These are phyloP conservation scores for Arachnomyces sp. DNA, from an alignment of 2,329 filamentous ascomycete genomes.

Conservation along the genomic window DNA sequence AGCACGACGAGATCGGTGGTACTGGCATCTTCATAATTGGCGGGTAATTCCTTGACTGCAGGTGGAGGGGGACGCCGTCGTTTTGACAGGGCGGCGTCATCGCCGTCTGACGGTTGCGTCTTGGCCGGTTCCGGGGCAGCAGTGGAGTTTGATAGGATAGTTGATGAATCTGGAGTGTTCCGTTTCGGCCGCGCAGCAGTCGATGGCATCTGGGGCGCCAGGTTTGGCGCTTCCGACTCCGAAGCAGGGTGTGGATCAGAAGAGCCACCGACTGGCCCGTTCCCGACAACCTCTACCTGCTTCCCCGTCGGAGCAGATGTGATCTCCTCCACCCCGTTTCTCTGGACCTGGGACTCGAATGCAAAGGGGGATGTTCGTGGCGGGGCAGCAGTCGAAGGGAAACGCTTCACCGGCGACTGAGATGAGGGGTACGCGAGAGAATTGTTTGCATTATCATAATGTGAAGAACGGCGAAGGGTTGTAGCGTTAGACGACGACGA, in stretches of 20 bases:
- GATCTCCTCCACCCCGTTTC: no score
- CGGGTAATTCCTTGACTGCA: conserved; percentile 48
- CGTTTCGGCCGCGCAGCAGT: conserved; percentile 14
- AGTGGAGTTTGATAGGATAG: not conserved
- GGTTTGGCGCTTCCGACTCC: not conserved
- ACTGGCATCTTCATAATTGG: conserved; percentile 70
- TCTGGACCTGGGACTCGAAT: no score
- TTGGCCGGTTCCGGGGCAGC: conserved; percentile 26
- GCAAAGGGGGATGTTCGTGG: no score
- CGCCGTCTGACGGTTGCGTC: conserved; percentile 18
- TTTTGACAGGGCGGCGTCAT: conserved; percentile 33
- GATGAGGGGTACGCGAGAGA: no score
- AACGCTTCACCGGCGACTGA: no score
- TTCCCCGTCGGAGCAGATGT: no score
- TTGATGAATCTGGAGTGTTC: conserved; percentile 12
- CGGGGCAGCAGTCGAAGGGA: no score
- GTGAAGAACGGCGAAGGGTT: no score
- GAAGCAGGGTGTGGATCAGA: conserved; percentile 3
- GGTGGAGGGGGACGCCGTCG: conserved; percentile 38
- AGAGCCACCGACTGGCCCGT: no score
- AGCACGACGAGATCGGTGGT: conserved; percentile 81
- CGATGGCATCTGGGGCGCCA: conserved; percentile 11
- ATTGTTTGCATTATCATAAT: no score
- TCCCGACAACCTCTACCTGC: no score
- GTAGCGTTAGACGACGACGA: conserved; percentile 6